A percentile compares a stretch with the other conserved stretches of the same genome.
These are phyloP conservation scores for Macroventuria anomochaeta DNA, from an alignment of 2,329 filamentous ascomycete species.

Conservation along the genomic window DNA sequence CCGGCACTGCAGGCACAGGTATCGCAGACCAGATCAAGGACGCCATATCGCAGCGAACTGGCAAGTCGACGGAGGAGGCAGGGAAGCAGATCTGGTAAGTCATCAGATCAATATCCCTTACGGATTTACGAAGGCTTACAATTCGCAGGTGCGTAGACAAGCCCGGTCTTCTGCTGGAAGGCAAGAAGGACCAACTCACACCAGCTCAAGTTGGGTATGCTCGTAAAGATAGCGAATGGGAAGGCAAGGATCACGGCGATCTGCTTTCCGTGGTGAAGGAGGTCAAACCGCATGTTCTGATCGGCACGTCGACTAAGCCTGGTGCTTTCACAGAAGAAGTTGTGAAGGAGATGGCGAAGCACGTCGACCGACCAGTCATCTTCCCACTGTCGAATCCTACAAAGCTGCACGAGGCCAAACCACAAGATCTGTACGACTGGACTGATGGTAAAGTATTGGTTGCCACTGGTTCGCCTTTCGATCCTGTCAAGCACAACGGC, in stretches of 20 bases:
- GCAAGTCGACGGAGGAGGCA: constrained; percentile 75
- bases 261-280: constrained; percentile 72
- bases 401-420: constrained; percentile 79
- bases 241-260: constrained; percentile 60
- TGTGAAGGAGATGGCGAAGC: constrained; percentile 75
- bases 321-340: constrained; percentile 77
- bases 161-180: constrained; percentile 73
- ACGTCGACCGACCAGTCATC: constrained; percentile 80
- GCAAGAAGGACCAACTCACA: constrained; percentile 66
- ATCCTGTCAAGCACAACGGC: constrained; percentile 69
- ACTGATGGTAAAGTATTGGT: constrained; percentile 78
- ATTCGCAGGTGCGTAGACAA: constrained; percentile 72
- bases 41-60: constrained; percentile 73
- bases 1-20: constrained; percentile 81
- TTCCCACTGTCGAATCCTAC: constrained; percentile 89
- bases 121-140: not conserved
- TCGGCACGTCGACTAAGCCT: constrained; percentile 83
- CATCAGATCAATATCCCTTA: accelerated
- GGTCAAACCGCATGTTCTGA: constrained; percentile 79
- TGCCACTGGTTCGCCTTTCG: constrained; percentile 84
- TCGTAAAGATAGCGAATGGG: constrained; percentile 69
- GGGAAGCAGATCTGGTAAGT: constrained; percentile 75
- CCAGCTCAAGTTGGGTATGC: constrained; percentile 72
- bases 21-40: constrained; percentile 86
- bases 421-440: constrained; percentile 78